phyloP scores from a whole-genome alignment of 2,329 filamentous ascomycete species.

The Curvularia lunata region DNA sequence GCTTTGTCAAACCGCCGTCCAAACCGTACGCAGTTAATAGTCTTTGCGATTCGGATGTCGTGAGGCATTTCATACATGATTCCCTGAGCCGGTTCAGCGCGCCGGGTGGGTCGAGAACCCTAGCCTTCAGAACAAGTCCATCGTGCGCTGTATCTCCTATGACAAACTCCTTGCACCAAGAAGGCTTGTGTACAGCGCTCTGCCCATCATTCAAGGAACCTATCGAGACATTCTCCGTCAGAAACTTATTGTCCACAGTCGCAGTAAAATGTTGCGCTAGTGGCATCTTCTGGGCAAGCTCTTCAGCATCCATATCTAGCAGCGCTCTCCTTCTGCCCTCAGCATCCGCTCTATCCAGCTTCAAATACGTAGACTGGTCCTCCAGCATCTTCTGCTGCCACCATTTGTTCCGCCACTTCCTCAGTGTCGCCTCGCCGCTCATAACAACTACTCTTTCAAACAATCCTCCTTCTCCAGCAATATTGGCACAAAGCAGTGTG shows the following conservation, averaged over 20 bases:
- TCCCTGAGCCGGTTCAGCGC: slow-evolving; percentile 20
- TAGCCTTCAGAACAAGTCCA: slow-evolving; percentile 35
- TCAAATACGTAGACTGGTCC: slow-evolving; percentile 31
- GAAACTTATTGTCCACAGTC: slow-evolving; percentile 32
- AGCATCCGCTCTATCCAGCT: slow-evolving; percentile 17
- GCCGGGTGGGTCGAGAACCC: slow-evolving; percentile 42
- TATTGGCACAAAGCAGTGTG: slow-evolving; percentile 36
- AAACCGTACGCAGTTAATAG: slow-evolving; percentile 50
- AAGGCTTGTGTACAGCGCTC: slow-evolving; percentile 43
- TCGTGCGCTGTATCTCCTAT: slow-evolving; percentile 58
- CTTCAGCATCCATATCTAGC: slow-evolving; percentile 26
- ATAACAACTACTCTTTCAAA: slow-evolving; percentile 41
- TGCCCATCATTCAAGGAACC: slow-evolving; percentile 23
- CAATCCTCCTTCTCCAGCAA: slow-evolving; percentile 29
- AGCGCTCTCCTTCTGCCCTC: slow-evolving; percentile 23
- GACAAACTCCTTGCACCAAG: slow-evolving; percentile 56
- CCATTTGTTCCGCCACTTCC: slow-evolving; percentile 32
- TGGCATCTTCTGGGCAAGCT: slow-evolving; percentile 30
- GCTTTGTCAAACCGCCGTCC: slow-evolving; percentile 36
- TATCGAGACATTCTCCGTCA: slow-evolving; percentile 29
- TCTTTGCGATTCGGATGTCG: slow-evolving; percentile 21
- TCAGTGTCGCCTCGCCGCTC: slow-evolving; percentile 39
- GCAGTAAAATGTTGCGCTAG: slow-evolving; percentile 36
- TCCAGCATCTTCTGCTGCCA: slow-evolving; percentile 40
- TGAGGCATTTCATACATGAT: slow-evolving; percentile 26